Evolutionary conservation across 2,329 filamentous ascomycete species (phyloP).

Genomic region (Pseudogymnoascus sp.): DNA sequence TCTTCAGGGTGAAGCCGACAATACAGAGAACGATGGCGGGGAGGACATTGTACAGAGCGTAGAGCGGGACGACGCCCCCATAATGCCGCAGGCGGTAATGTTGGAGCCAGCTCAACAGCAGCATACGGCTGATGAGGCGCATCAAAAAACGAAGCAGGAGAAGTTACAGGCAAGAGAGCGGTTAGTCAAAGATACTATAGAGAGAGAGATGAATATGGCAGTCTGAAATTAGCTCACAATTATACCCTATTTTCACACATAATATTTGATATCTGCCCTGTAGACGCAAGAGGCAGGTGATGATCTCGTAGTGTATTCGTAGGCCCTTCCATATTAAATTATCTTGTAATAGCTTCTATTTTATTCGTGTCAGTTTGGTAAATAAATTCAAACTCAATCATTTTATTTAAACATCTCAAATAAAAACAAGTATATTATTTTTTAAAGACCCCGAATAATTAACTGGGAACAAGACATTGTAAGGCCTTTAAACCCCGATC

Average conservation of each 20-base stretch:
- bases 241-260: background rate
- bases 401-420: too few species aligned
- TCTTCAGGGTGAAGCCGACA: background rate
- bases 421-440: background rate
- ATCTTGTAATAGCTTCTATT: background rate
- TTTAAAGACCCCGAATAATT: background rate
- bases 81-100: background rate
- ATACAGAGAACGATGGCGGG: background rate
- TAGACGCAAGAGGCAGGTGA: background rate
- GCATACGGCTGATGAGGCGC: background rate
- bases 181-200: slow-evolving; percentile 15
- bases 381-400: background rate
- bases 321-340: background rate
- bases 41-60: background rate
- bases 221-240: slow-evolving; percentile 5
- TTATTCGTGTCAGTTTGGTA: background rate
- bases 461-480: background rate
- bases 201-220: slow-evolving; percentile 14
- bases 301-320: background rate
- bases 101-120: background rate
- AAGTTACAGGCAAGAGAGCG: slow-evolving; percentile 13
- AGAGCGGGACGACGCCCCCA: background rate
- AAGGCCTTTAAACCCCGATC: background rate
- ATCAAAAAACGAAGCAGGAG: background rate
- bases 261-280: background rate